A percentile compares a stretch with the other conserved stretches of the same genome.
Conservation (phyloP, 768 basidiomycete genomes). For the Agrocybe chaxingu region DNA sequence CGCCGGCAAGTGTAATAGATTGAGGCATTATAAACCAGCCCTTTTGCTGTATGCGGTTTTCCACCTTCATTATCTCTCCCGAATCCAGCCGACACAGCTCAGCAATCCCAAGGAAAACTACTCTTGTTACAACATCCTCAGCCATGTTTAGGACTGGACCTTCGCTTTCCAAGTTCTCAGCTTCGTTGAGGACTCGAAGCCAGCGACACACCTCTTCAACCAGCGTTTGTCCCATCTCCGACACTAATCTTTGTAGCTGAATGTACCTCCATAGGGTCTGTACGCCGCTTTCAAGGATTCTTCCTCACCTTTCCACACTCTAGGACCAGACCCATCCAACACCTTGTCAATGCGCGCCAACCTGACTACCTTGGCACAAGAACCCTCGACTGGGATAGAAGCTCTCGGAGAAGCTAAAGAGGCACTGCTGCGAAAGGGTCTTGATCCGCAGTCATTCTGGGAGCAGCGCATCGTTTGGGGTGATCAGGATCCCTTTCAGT, state of each 20-base stretch:
- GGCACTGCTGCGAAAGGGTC: conserved; percentile 43
- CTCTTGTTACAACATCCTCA: too few relatives aligned
- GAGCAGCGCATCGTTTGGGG: conserved; percentile 80
- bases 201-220: too few relatives aligned
- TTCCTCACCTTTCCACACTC: conserved; percentile 57
- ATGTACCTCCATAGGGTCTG: conserved; percentile 42
- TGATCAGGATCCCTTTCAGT: conserved; percentile 78
- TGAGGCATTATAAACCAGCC: too few relatives aligned
- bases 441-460: conserved; percentile 68
- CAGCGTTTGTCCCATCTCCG: too few relatives aligned
- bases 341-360: conserved; percentile 24
- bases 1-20: too few relatives aligned
- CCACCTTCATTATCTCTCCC: too few relatives aligned
- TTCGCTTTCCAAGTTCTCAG: too few relatives aligned
- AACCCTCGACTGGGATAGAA: conserved; percentile 8
- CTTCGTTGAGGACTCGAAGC: too few relatives aligned
- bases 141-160: too few relatives aligned
- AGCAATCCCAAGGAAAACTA: too few relatives aligned
- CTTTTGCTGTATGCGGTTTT: too few relatives aligned
- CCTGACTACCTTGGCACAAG: conserved; percentile 10
- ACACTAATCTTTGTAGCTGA: neutral
- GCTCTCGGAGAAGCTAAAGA: conserved; percentile 36
- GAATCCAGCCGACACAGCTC: too few relatives aligned
- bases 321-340: conserved; percentile 60
- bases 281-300: conserved; percentile 62